phyloP scores from a whole-genome alignment of 2,329 filamentous ascomycete species.

The Apiospora sp. region DNA sequence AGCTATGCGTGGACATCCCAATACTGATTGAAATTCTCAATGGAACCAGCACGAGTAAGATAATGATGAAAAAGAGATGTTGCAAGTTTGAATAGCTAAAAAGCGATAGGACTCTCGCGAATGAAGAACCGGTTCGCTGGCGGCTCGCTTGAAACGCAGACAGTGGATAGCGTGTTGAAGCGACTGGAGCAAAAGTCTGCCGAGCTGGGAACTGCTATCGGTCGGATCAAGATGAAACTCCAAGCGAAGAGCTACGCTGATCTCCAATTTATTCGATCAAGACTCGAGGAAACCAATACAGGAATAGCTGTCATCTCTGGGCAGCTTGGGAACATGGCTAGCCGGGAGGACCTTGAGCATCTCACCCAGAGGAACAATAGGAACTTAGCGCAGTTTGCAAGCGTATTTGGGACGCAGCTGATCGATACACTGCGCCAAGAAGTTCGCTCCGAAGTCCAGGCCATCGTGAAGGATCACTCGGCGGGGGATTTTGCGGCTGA shows the following conservation, averaged over 20 bases:
- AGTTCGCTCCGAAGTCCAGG: neutral
- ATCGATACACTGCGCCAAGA: neutral
- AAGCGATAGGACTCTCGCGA: neutral
- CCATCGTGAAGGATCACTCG: neutral
- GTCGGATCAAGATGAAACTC: neutral
- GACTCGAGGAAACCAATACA: neutral
- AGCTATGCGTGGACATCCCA: neutral
- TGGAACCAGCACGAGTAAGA: neutral
- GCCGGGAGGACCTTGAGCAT: neutral
- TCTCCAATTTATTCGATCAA: neutral
- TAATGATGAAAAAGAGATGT: too few relatives aligned
- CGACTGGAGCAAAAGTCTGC: neutral
- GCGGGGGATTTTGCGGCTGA: neutral
- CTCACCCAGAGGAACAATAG: neutral
- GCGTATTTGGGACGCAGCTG: neutral
- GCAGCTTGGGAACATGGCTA: neutral
- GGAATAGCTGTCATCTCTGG: neutral
- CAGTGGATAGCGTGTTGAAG: neutral
- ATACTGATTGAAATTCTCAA: neutral
- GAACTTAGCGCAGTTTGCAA: neutral
- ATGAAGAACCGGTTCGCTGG: neutral
- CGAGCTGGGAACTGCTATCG: neutral
- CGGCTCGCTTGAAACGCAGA: neutral
- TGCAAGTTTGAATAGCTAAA: too few relatives aligned
- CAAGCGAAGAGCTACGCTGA: neutral